Evolutionary conservation across 192 early-diverging fungal genomes (phyloP), one percentile per base, ranked within the genome.

Genomic region (Entrophospora sp.): DNA sequence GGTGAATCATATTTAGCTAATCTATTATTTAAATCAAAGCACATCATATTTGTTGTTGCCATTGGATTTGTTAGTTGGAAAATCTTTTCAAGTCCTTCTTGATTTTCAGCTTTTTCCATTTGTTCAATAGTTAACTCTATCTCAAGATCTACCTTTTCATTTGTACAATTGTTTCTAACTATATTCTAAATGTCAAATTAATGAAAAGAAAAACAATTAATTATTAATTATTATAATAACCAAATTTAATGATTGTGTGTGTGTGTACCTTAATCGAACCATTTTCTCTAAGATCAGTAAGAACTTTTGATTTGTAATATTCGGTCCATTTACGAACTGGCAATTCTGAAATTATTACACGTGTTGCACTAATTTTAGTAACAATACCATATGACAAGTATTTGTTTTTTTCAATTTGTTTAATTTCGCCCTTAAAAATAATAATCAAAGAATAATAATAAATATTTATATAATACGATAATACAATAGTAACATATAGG

Each of bases 301-400:
- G 73, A 62, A 83, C 75, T 30, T 92, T 82, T 71, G n/a, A n/a
- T n/a, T 96, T 96, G 77, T 93, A 97, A 2, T 70, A 74, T 43
- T 93, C 86, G 0, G 91, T 97, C 96, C 96, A 99, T 16, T 74
- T 76, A 31, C 86, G 79, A 36, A 96, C 76, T 5, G 96, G 95
- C 42, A 99, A 79, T 74, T 99, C 96, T 0, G 91, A 86, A 31
- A 99, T 90, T 37, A 87, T 79, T 28, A 99, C 77, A 32, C 84
- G 89, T 1, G 81, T 87, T 30, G 89, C 85, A 14, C 87, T 87
- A 28, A 86, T 62, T 67, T 91, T 85, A 14, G 77, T 61, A 36
- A 91, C 85, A 1, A 60, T 73, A 20, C 96, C 95, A 4, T 75
- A 69, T 4, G 90, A 82, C 51, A 76, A 79, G 74, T 81, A 94